Evolutionary conservation across 1,139 yeast genomes (phyloP).

Genomic region (Candida sanyaensis): DNA sequence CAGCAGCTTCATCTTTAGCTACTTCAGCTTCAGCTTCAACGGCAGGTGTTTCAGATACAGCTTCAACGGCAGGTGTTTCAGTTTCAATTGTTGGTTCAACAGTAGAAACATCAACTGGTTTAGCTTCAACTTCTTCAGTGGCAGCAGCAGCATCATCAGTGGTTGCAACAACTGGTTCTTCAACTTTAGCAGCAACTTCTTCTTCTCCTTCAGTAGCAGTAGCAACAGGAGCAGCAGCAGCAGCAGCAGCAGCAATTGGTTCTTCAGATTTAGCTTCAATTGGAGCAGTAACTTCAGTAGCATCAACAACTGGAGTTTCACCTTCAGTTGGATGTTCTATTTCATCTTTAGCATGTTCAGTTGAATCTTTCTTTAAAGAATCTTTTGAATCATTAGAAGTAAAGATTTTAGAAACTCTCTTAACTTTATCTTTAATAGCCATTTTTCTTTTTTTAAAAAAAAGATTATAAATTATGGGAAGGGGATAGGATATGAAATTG

Average conservation of each 20-base stretch:
- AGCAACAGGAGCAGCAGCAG: conserved; percentile 10
- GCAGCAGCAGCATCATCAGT: conserved; percentile 9
- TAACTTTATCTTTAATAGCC: conserved; percentile 49
- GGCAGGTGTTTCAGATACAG: conserved; percentile 9
- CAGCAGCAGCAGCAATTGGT: conserved; percentile 10
- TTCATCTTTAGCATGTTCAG: conserved; percentile 13
- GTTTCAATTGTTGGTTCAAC: conserved; percentile 8
- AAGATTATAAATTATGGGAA: not conserved
- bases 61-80: conserved; percentile 15
- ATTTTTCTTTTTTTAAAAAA: conserved; percentile 25
- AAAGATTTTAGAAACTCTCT: conserved; percentile 48
- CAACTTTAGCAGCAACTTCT: conserved; percentile 14
- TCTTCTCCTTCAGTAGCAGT: conserved; percentile 14
- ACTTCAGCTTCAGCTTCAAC: conserved; percentile 15
- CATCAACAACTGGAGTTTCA: conserved; percentile 12
- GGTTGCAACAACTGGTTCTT: conserved; percentile 12
- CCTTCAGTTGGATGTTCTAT: conserved; percentile 13
- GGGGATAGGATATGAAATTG: not conserved
- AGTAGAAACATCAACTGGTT: conserved; percentile 11
- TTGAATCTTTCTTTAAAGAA: conserved; percentile 13
- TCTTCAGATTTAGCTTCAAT: conserved; percentile 12
- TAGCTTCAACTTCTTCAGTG: conserved; percentile 17
- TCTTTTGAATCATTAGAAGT: conserved; percentile 22
- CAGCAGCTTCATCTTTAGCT: conserved; percentile 12
- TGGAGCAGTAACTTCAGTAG: conserved; percentile 11